Evolutionary conservation across 106 monocot genomes (phyloP), one percentile per base, ranked within the genome.

Genomic region (Ottelia alismoides): DNA sequence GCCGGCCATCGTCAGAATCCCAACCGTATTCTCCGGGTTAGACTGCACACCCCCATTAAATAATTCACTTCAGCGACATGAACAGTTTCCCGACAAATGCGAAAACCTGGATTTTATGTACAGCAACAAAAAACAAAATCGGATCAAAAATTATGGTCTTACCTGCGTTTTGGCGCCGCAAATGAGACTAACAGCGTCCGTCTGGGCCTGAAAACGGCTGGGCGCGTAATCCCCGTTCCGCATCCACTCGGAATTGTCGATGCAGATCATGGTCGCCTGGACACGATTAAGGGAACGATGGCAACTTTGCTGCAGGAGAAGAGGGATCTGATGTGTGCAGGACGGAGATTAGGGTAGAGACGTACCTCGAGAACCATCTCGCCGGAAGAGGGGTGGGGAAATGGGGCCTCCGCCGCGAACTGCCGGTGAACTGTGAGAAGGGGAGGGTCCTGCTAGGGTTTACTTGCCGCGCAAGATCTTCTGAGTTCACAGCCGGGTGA

Each of bases 201-300:
- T 64, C 26, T 98, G 96, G 50, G 96, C 89, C 62, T 89, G 89
- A 67, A 89, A 85, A 10, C 96, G 78, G 24, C 46, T 70, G 27
- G 96, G 96, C 16, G 74, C 43, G 57, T 98, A 98, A 45, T 98
- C 96, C 1, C 96, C 96, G 53, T 89, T 98, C 58, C 96, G 55
- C 79, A 79, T 98, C 96, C 96, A 98, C 74, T 98, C 96, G 30
- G 96, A 89, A 46, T 98, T 98, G 73, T 98, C 96, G 56, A 98
- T 77, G 56, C 89, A 89, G 61, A 98, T 98, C 96, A 98, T 85
- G 17, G 96, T 98, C 12, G 96, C 89, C 96, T 89, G 76, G 40
- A 50, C 49, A 27, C 27, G 46, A 27, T n/a, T 23, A 2, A 20
- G 25, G 12, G 28, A 17, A 1, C 17, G 28, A 49, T 49, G 28